Conservation (phyloP, 106 monocot species). For the Phalaenopsis aphrodite region DNA sequence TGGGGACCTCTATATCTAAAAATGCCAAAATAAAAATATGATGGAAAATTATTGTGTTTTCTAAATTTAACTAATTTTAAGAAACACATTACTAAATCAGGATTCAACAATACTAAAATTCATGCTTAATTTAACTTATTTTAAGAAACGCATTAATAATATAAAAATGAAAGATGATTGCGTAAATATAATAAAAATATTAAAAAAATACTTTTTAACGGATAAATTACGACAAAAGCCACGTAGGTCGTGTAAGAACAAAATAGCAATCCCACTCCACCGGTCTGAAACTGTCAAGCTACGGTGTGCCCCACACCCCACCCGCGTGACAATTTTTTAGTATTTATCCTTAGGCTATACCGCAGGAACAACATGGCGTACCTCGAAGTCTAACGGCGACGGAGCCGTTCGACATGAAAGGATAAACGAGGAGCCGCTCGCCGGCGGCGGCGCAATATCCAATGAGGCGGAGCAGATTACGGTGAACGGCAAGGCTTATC, state of each 20-base stretch:
- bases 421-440: constrained; percentile 88
- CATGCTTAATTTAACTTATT: too few relatives aligned
- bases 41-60: too few relatives aligned
- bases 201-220: too few relatives aligned
- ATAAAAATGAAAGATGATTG: too few relatives aligned
- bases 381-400: constrained; percentile 71
- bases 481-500: constrained; percentile 90
- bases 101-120: too few relatives aligned
- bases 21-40: too few relatives aligned
- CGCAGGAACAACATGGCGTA: constrained; percentile 19
- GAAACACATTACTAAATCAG: too few relatives aligned
- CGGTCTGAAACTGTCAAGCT: neutral
- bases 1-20: too few relatives aligned
- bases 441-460: constrained; percentile 69
- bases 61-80: too few relatives aligned
- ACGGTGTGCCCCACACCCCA: neutral
- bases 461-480: constrained; percentile 74
- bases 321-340: neutral
- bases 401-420: constrained; percentile 90
- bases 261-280: neutral
- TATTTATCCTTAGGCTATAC: neutral
- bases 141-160: too few relatives aligned
- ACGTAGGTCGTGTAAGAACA: neutral
- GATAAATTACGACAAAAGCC: neutral
- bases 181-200: too few relatives aligned